A percentile compares a stretch with the other conserved stretches of the same genome.
These are phyloP conservation scores for Vigna angularis DNA, from an alignment of 306 rosid genomes.

Conservation along the genomic window DNA sequence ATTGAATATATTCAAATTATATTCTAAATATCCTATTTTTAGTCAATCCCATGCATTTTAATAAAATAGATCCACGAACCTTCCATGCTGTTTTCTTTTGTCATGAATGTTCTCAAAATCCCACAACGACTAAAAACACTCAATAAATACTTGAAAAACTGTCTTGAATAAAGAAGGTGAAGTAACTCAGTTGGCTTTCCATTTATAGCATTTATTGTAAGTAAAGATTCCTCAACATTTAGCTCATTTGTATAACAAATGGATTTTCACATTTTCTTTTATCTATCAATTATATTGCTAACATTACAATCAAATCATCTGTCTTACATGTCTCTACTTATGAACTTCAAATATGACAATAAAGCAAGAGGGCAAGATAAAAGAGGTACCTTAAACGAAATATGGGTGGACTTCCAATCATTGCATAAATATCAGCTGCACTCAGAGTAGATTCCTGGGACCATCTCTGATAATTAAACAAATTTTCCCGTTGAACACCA, in stretches of 20 bases:
- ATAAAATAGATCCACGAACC: slow-evolving; percentile 20
- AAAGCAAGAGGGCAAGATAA: slow-evolving; percentile 40
- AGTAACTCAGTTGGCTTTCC: background rate
- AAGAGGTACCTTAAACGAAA: slow-evolving; percentile 84
- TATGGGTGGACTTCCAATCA: slow-evolving; percentile 77
- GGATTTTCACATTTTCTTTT: slow-evolving; percentile 15
- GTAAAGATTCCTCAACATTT: background rate
- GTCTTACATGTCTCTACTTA: slow-evolving; percentile 2
- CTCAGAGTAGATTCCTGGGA: slow-evolving; percentile 75
- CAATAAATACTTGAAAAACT: background rate
- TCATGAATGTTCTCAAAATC: slow-evolving; percentile 1
- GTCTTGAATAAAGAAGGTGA: background rate
- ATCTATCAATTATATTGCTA: background rate
- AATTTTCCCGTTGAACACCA: slow-evolving; percentile 69
- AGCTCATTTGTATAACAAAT: slow-evolving; percentile 1
- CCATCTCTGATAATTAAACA: slow-evolving; percentile 75
- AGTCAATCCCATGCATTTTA: slow-evolving; percentile 14
- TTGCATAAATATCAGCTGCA: slow-evolving; percentile 81
- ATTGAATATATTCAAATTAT: slow-evolving; percentile 24
- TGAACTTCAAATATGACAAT: slow-evolving; percentile 26
- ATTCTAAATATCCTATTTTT: background rate
- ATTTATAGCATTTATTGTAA: slow-evolving; percentile 13
- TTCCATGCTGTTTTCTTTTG: background rate
- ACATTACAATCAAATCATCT: background rate
- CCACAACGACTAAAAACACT: slow-evolving; percentile 19